These are phyloP conservation scores for Coleophoma cylindrospora DNA, from an alignment of 2,329 filamentous ascomycete species.

Conservation along the genomic window DNA sequence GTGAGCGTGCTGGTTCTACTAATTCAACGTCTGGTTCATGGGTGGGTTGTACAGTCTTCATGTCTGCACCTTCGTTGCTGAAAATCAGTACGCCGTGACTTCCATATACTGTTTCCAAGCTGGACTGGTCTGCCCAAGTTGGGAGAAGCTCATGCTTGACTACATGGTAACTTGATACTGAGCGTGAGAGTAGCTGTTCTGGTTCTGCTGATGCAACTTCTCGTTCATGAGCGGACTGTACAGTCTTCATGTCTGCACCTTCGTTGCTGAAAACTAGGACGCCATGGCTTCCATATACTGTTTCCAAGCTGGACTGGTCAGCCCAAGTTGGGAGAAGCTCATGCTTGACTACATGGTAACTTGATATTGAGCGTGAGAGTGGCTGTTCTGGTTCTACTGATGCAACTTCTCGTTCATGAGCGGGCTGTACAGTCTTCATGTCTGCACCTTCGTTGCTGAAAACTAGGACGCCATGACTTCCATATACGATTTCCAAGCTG, in stretches of 20 bases:
- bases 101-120: neutral
- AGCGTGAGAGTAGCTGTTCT: neutral
- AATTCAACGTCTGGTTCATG: neutral
- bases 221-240: neutral
- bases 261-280: neutral
- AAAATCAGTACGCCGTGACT: constrained; percentile 1
- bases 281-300: neutral
- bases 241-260: neutral
- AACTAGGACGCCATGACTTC: constrained; percentile 3
- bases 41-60: neutral
- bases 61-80: constrained; percentile 1
- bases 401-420: neutral
- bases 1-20: neutral
- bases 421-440: neutral
- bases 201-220: neutral
- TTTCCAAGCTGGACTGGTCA: neutral
- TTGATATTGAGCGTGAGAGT: too few species aligned
- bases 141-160: neutral
- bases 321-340: neutral
- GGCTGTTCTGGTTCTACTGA: neutral
- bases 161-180: neutral
- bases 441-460: constrained; percentile 2
- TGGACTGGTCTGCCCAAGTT: constrained; percentile 3
- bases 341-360: too few species aligned
- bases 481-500: neutral